These are phyloP conservation scores for Colletotrichum musicola DNA, from an alignment of 2,329 filamentous ascomycete species.

Conservation along the genomic window DNA sequence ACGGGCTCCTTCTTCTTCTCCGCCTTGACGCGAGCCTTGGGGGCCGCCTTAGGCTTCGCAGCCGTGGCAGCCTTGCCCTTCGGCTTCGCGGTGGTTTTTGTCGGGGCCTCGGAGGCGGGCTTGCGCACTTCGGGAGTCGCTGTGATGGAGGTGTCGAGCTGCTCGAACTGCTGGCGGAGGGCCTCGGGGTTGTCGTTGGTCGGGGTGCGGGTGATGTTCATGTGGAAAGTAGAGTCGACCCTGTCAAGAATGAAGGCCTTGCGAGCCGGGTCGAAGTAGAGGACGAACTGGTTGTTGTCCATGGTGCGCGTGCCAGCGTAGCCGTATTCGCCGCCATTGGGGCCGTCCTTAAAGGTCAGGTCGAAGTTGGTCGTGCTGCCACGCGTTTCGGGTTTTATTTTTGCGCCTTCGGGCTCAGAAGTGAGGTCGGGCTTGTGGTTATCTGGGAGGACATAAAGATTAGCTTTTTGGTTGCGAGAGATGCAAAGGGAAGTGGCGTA, in stretches of 20 bases:
- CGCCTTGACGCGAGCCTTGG: constrained; percentile 47
- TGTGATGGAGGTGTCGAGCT: constrained; percentile 62
- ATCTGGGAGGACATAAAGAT: constrained; percentile 55
- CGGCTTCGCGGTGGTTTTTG: constrained; percentile 41
- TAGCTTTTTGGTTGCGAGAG: neutral
- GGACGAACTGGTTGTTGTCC: constrained; percentile 70
- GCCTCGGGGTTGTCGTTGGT: constrained; percentile 72
- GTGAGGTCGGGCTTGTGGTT: constrained; percentile 71
- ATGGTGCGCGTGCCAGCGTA: constrained; percentile 71
- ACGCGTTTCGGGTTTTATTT: constrained; percentile 63
- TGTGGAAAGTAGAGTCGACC: constrained; percentile 84
- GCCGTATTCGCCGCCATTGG: constrained; percentile 65
- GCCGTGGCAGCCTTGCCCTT: constrained; percentile 37
- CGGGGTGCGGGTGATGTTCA: constrained; percentile 83
- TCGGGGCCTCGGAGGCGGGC: constrained; percentile 7
- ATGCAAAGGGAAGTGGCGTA: neutral
- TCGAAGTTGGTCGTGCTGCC: constrained; percentile 67
- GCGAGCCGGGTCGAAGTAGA: constrained; percentile 81
- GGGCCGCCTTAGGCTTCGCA: constrained; percentile 37
- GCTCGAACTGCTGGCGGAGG: constrained; percentile 75
- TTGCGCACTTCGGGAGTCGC: constrained; percentile 42
- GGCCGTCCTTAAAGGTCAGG: constrained; percentile 66
- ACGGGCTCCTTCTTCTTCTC: constrained; percentile 55
- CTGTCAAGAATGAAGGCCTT: constrained; percentile 86
- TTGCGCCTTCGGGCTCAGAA: constrained; percentile 61